phyloP scores from a whole-genome alignment of 441 rosid species.

The Syzygium syzygioides region DNA sequence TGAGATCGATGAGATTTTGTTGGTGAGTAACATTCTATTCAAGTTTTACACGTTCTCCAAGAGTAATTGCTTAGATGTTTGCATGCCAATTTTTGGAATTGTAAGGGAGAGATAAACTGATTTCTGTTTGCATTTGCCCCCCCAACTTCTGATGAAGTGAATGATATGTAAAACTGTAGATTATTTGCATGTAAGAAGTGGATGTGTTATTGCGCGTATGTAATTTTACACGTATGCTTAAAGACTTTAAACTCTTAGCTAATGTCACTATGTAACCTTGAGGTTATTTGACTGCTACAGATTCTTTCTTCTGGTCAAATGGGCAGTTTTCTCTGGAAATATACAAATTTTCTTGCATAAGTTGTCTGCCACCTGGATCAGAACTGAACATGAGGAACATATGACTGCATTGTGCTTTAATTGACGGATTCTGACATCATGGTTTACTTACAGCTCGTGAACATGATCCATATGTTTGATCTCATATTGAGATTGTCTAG shows the following conservation, averaged over 20 bases:
- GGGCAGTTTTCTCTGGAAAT: neutral
- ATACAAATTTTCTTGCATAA: neutral
- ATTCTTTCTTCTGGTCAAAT: neutral
- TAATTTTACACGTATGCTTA: neutral
- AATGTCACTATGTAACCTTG: neutral
- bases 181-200: neutral
- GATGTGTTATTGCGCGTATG: neutral
- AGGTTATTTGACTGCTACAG: neutral
- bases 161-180: neutral
- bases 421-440: neutral
- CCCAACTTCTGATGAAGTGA: neutral
- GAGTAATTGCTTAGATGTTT: neutral
- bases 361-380: neutral
- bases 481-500: neutral
- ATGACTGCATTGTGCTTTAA: neutral
- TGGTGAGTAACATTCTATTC: conserved; percentile 37
- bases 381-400: neutral
- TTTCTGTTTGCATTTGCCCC: neutral
- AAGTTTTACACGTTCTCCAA: neutral
- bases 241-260: neutral
- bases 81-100: neutral
- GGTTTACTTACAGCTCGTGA: neutral
- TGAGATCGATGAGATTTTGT: conserved; percentile 68
- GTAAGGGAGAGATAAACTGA: neutral
- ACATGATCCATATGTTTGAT: neutral